Conservation (phyloP, 352 stramenopile genomes). For the Lagenidium sp. region DNA sequence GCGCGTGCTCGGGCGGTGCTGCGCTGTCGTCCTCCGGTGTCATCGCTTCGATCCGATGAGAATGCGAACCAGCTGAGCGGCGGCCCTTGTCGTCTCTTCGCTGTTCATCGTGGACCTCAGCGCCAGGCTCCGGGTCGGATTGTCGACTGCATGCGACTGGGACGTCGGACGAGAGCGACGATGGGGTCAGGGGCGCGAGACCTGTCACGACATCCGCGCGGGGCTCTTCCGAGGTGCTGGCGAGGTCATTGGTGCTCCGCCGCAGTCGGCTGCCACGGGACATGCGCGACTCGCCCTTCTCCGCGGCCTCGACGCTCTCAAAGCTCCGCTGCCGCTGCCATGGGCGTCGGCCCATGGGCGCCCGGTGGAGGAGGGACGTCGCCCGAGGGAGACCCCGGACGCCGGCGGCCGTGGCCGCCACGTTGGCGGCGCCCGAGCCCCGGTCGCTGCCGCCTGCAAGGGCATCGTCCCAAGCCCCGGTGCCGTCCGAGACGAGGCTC, state of each 20-base stretch:
- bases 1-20: background rate
- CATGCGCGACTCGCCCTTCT: background rate
- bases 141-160: too few relatives aligned
- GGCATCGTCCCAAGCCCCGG: too few relatives aligned
- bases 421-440: background rate
- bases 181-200: too few relatives aligned
- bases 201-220: background rate
- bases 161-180: too few relatives aligned
- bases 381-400: constrained; percentile 25
- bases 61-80: too few relatives aligned
- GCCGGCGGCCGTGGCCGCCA: constrained; percentile 13
- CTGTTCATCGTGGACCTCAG: too few relatives aligned
- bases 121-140: too few relatives aligned
- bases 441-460: background rate
- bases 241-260: constrained; percentile 10
- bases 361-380: constrained; percentile 10
- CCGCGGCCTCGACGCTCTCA: constrained; percentile 1
- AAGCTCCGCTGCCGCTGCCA: constrained; percentile 17
- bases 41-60: background rate
- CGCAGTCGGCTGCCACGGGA: constrained; percentile 12
- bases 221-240: background rate
- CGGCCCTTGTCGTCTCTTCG: too few relatives aligned
- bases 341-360: constrained; percentile 9
- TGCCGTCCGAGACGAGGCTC: background rate
- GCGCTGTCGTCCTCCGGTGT: background rate